Evolutionary conservation across 805 yeast species (phyloP).

Genomic region (Candida loeiensis): DNA sequence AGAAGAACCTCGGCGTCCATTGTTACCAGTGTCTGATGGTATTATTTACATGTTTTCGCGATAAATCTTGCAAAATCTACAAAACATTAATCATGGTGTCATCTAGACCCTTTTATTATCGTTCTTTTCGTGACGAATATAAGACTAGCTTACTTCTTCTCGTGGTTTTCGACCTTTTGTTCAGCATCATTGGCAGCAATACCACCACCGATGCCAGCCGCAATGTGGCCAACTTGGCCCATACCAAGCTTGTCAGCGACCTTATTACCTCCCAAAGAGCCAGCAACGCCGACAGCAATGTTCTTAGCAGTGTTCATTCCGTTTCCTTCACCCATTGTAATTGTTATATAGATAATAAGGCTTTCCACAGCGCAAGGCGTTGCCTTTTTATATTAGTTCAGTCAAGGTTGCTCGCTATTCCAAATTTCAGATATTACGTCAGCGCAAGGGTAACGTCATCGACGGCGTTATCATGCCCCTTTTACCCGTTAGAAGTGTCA

Average conservation of each 20-base stretch:
- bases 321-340: constrained; percentile 14
- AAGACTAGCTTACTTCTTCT: constrained; percentile 2
- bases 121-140: background rate
- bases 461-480: background rate
- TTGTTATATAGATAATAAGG: background rate
- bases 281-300: constrained; percentile 35
- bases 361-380: background rate
- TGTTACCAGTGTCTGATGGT: too few relatives aligned
- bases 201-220: constrained; percentile 31
- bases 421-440: background rate
- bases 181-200: constrained; percentile 32
- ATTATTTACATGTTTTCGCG: too few relatives aligned
- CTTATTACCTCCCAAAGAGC: constrained; percentile 39
- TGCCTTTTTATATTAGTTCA: constrained; percentile 2
- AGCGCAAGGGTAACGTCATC: background rate
- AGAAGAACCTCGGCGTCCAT: too few relatives aligned
- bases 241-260: constrained; percentile 31
- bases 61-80: too few relatives aligned
- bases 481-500: background rate
- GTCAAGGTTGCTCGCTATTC: background rate
- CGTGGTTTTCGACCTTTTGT: constrained; percentile 26
- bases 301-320: constrained; percentile 23
- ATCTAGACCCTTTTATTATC: too few relatives aligned
- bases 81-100: too few relatives aligned
- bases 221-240: constrained; percentile 35